These are phyloP conservation scores for Tetramitus jugosus DNA, from an alignment of 208 protist genomes.

Conservation along the genomic window DNA sequence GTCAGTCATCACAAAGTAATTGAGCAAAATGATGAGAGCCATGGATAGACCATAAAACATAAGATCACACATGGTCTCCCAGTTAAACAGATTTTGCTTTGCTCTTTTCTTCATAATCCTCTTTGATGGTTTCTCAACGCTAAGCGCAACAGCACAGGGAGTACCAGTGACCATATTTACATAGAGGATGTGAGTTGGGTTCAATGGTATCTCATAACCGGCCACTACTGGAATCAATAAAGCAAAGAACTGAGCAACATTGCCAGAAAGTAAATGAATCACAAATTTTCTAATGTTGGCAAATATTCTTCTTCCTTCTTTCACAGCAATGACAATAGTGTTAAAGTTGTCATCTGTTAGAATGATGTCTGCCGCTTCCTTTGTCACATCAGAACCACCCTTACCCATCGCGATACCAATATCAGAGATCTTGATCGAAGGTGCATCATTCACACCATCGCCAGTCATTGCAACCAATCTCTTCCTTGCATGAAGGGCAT, in stretches of 20 bases:
- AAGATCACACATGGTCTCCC: conserved; percentile 64
- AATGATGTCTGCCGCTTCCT: too few relatives aligned
- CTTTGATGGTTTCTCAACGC: neutral
- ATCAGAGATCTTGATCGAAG: conserved; percentile 71
- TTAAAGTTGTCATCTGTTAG: conserved; percentile 92
- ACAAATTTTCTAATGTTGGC: conserved; percentile 76
- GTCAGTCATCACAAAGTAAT: conserved; percentile 50
- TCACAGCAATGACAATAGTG: conserved; percentile 85
- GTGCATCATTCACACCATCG: conserved; percentile 77
- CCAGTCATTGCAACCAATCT: conserved; percentile 72
- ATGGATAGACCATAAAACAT: conserved; percentile 68
- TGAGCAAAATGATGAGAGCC: conserved; percentile 45
- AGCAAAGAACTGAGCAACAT: too few relatives aligned
- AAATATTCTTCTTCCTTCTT: conserved; percentile 68
- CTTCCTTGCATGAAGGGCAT: conserved; percentile 63
- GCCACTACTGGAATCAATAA: conserved; percentile 65
- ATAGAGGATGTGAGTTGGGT: conserved; percentile 77
- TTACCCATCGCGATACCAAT: conserved; percentile 77
- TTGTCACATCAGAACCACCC: conserved; percentile 66
- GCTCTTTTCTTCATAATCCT: conserved; percentile 45
- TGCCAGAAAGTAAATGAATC: conserved; percentile 69
- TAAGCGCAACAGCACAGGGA: conserved; percentile 59
- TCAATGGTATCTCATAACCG: conserved; percentile 56
- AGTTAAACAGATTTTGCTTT: conserved; percentile 54
- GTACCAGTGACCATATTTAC: conserved; percentile 73